Percentiles rank a stretch among this genome's conserved stretches.
These are phyloP conservation scores for Tricholoma bakamatsutake DNA, from an alignment of 768 basidiomycete genomes.

Conservation along the genomic window DNA sequence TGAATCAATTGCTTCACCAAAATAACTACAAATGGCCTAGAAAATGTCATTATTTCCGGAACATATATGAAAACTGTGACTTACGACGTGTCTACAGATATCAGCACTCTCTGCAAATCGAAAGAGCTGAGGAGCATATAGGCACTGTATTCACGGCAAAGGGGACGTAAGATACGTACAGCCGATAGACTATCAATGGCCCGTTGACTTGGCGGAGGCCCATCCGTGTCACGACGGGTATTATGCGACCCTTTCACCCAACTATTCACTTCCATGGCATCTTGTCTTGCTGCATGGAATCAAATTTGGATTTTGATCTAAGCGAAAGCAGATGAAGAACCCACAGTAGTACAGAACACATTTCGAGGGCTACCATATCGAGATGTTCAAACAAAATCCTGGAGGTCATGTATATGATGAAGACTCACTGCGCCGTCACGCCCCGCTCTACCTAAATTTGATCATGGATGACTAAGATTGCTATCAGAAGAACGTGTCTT, in stretches of 20 bases:
- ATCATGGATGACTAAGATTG: slow-evolving; percentile 1
- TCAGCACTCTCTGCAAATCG: slow-evolving; percentile 53
- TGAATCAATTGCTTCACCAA: slow-evolving; percentile 62
- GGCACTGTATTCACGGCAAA: background rate
- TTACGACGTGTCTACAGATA: slow-evolving; percentile 67
- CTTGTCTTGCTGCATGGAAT: slow-evolving; percentile 59
- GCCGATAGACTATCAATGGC: slow-evolving; percentile 57
- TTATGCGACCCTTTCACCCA: slow-evolving; percentile 44
- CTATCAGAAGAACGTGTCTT: slow-evolving; percentile 6
- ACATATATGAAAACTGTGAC: slow-evolving; percentile 16
- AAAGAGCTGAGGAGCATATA: slow-evolving; percentile 21
- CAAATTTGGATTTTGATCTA: background rate
- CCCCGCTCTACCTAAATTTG: slow-evolving; percentile 61
- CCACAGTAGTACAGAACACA: slow-evolving; percentile 81
- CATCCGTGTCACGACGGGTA: slow-evolving; percentile 42
- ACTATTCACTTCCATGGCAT: slow-evolving; percentile 49
- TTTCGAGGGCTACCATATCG: slow-evolving; percentile 57
- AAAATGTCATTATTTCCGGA: background rate
- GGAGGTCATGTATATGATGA: background rate
- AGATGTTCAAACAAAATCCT: background rate
- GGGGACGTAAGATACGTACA: slow-evolving; percentile 31
- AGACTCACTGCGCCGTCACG: slow-evolving; percentile 61
- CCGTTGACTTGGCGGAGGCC: slow-evolving; percentile 61
- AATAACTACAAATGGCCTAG: slow-evolving; percentile 74
- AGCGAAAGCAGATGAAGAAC: slow-evolving; percentile 12